Percentiles rank a stretch among this genome's conserved stretches.
Evolutionary conservation across 805 yeast species (phyloP).

Genomic region (Ogataea zsoltii): DNA sequence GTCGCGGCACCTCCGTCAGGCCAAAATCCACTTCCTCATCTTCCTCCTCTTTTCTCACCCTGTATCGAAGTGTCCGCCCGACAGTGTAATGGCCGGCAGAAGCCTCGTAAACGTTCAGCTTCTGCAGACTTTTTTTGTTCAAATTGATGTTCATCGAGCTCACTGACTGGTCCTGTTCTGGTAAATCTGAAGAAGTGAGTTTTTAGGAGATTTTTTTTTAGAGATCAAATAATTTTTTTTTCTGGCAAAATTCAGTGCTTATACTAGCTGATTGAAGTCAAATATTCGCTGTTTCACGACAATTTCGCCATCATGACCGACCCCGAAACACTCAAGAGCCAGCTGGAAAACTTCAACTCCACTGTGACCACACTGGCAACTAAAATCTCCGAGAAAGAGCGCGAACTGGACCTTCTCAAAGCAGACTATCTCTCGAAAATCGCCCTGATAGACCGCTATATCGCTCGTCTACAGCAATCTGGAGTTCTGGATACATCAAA

Average conservation of each 20-base stretch:
- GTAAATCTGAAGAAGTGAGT: not conserved
- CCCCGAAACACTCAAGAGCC: conserved; percentile 5
- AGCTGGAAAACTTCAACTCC: conserved; percentile 22
- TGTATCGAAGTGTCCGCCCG: conserved; percentile 13
- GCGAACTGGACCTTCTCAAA: conserved; percentile 37
- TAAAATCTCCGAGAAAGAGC: conserved; percentile 38
- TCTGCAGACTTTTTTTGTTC: conserved; percentile 12
- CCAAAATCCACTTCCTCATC: conserved; percentile 10
- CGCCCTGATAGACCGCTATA: conserved; percentile 21
- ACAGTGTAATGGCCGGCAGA: conserved; percentile 19
- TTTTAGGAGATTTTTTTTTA: not conserved
- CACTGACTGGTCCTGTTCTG: too few relatives aligned
- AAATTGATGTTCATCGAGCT: conserved; percentile 9
- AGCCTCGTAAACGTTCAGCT: conserved; percentile 21
- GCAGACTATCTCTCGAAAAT: conserved; percentile 23
- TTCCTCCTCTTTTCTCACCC: conserved; percentile 8
- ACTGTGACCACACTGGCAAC: conserved; percentile 36
- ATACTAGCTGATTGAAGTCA: too few relatives aligned
- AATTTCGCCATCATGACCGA: too few relatives aligned
- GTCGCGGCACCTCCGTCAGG: conserved; percentile 8
- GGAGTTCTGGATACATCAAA: conserved; percentile 9
- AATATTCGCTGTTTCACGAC: too few relatives aligned
- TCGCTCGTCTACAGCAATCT: conserved; percentile 16
- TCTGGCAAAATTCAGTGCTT: not conserved
- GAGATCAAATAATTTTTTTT: not conserved